Percentiles rank a stretch among this genome's conserved stretches.
phyloP scores from a whole-genome alignment of 805 yeast genomes.

The Kluyveromyces starmeri region DNA sequence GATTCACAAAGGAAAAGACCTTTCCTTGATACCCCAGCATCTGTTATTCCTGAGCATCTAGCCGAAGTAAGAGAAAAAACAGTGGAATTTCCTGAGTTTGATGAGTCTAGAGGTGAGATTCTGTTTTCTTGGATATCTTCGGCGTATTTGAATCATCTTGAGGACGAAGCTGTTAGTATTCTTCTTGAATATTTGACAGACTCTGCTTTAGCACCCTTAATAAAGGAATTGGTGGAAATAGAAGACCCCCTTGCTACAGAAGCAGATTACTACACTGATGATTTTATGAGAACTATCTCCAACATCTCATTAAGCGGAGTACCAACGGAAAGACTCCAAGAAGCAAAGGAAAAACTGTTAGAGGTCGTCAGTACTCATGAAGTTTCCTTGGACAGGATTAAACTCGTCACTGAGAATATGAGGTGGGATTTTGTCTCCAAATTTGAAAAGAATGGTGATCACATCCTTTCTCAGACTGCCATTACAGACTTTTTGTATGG shows the following conservation, averaged over 20 bases:
- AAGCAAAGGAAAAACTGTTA: slow-evolving; percentile 44
- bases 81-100: slow-evolving; percentile 81
- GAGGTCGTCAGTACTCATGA: slow-evolving; percentile 46
- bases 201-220: slow-evolving; percentile 67
- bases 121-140: slow-evolving; percentile 80
- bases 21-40: slow-evolving; percentile 54
- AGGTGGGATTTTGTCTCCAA: slow-evolving; percentile 51
- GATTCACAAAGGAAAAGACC: slow-evolving; percentile 47
- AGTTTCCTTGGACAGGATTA: slow-evolving; percentile 58
- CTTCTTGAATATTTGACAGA: slow-evolving; percentile 68
- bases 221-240: slow-evolving; percentile 65
- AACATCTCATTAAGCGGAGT: slow-evolving; percentile 57
- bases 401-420: slow-evolving; percentile 57
- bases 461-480: slow-evolving; percentile 53
- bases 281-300: slow-evolving; percentile 54
- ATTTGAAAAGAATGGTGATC: slow-evolving; percentile 52
- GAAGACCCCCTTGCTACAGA: slow-evolving; percentile 75
- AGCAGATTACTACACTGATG: slow-evolving; percentile 63
- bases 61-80: slow-evolving; percentile 36
- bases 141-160: slow-evolving; percentile 38
- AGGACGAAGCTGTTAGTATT: slow-evolving; percentile 61
- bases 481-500: slow-evolving; percentile 80
- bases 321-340: slow-evolving; percentile 53
- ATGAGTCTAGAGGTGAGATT: slow-evolving; percentile 75
- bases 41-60: slow-evolving; percentile 38